Conservation (phyloP, 768 basidiomycete species). For the Mycena alexandri region DNA sequence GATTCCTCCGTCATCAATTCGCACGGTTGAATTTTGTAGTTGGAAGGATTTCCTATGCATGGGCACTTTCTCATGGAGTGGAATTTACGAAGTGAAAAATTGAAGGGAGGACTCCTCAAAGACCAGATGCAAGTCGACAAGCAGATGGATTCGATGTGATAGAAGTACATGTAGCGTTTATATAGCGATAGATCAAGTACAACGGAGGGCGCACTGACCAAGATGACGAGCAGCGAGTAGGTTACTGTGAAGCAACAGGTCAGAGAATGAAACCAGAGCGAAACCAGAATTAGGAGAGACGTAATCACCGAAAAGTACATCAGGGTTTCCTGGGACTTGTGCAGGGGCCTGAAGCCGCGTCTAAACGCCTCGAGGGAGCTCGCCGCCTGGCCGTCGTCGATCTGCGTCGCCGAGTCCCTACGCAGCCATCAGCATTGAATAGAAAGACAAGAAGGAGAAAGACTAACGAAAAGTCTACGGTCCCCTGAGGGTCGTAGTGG, state of each 20-base stretch:
- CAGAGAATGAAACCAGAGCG: neutral
- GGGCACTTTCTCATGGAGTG: too few relatives aligned
- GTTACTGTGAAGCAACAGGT: neutral
- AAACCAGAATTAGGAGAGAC: neutral
- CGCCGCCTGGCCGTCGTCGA: slow-evolving; percentile 56
- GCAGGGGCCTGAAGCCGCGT: slow-evolving; percentile 67
- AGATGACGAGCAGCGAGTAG: neutral
- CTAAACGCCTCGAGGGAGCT: slow-evolving; percentile 62
- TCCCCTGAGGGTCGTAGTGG: slow-evolving; percentile 77
- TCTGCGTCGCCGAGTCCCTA: slow-evolving; percentile 68
- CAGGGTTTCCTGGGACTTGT: slow-evolving; percentile 59
- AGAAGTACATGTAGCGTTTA: neutral
- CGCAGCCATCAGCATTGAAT: too few relatives aligned
- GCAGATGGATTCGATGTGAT: neutral
- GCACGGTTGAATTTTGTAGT: too few relatives aligned
- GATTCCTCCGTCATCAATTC: too few relatives aligned
- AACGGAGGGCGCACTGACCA: neutral
- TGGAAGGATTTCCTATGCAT: too few relatives aligned
- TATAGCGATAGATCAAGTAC: neutral
- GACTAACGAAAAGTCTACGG: slow-evolving; percentile 57
- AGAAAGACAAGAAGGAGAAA: too few relatives aligned
- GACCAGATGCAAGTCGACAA: neutral
- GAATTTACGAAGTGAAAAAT: too few relatives aligned
- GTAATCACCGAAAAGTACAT: slow-evolving; percentile 66
- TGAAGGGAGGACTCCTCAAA: too few relatives aligned